Evolutionary conservation across 768 basidiomycete genomes (phyloP), one percentile per base, ranked within the genome.

Genomic region (Pholiota molesta): DNA sequence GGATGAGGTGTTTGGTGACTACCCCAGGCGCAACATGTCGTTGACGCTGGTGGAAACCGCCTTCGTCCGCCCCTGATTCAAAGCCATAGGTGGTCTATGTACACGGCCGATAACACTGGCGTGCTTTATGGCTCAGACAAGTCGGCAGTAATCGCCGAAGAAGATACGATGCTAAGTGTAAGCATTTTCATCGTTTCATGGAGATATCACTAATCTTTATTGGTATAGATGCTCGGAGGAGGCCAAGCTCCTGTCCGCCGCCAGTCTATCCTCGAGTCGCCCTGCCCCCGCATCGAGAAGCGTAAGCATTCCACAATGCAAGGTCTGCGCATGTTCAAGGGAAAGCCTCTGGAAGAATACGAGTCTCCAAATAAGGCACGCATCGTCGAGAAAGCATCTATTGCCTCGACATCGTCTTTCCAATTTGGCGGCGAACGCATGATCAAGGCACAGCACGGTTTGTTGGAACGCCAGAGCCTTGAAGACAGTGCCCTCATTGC

Each of bases 161-260:
- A 92, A 61, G 91, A 93, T 65, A 93, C 92, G 0, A 91, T 92
- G 90, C 88, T 93, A 52, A 85, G 83, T 40, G 90, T 91, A 72
- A 69, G 87, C 75, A 21, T 35, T 51, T 23, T 21, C 51, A 29
- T 42, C 3, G 16, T 8, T 73, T 52, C 21, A 47, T 17, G 19
- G 55, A 29, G 8, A 33, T 59, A 29, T 39, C 14, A 52, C 16
- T 37, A 19, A 21, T 57, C 63, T 56, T 61, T 39, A 9, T 51
- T n/a, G 6, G 10, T 40, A 1, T 62, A 91, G 89, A 92, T 94
- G 91, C 76, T 93, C 35, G 91, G 88, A 53, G 92, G 90, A 57
- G 91, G 89, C 2, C 89, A 86, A 57, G 45, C 57, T 3, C 57
- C 57, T 4, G 86, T 90, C 55, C 86, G 88, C 31, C 86, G 91